Evolutionary conservation across 345 rosid species (phyloP).

Genomic region (sweet orange (Citrus sinensis)): DNA sequence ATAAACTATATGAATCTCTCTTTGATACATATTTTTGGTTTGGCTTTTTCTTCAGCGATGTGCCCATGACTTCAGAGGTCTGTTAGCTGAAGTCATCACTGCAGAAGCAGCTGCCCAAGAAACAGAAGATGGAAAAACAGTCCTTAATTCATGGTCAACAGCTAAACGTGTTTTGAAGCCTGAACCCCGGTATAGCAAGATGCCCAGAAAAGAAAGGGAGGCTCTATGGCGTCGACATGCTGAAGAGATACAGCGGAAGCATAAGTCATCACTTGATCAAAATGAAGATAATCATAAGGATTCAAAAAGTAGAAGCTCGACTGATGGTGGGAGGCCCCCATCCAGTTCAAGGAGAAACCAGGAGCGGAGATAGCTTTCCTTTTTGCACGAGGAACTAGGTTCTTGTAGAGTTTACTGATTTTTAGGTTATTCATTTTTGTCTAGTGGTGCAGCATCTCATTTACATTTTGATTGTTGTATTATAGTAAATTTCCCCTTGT

Average conservation of each 20-base stretch:
- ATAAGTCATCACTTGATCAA: constrained; percentile 36
- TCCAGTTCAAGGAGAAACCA: constrained; percentile 46
- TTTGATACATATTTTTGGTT: neutral
- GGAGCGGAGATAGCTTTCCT: constrained; percentile 34
- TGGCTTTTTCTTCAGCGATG: constrained; percentile 47
- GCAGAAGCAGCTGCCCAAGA: constrained; percentile 61
- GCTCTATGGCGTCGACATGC: constrained; percentile 68
- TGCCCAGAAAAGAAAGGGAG: constrained; percentile 88
- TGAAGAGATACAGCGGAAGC: constrained; percentile 60
- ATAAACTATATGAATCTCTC: neutral
- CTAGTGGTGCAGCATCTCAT: neutral
- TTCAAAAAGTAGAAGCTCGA: constrained; percentile 41
- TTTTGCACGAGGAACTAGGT: constrained; percentile 12
- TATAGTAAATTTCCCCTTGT: neutral
- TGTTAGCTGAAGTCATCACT: constrained; percentile 67
- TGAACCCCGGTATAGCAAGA: constrained; percentile 75
- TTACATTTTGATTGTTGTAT: neutral
- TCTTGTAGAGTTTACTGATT: constrained; percentile 5
- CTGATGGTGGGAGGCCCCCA: constrained; percentile 32
- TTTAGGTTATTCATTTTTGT: neutral
- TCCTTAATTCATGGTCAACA: constrained; percentile 87
- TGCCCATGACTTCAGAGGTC: constrained; percentile 59
- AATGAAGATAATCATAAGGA: constrained; percentile 46
- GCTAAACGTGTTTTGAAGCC: constrained; percentile 74
- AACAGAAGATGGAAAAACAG: constrained; percentile 72